Conservation (phyloP, 306 rosid genomes). For the Vigna radiata region DNA sequence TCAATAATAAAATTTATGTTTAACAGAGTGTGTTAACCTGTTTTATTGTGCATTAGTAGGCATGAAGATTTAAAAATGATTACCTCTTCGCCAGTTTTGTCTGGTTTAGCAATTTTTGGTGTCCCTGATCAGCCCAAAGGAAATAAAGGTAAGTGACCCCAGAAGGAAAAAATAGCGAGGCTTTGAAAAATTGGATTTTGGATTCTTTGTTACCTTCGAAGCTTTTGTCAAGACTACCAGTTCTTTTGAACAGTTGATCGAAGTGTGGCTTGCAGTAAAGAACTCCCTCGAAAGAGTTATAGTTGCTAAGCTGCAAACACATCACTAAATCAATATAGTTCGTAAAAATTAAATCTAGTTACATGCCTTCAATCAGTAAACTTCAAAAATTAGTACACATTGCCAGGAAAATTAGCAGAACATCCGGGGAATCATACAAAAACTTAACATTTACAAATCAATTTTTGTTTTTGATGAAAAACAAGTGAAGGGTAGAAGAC, state of each 20-base stretch:
- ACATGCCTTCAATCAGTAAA: slow-evolving; percentile 22
- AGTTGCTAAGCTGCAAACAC: slow-evolving; percentile 82
- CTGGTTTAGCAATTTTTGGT: slow-evolving; percentile 84
- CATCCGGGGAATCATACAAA: not conserved
- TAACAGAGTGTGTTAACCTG: not conserved
- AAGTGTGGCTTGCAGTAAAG: slow-evolving; percentile 91
- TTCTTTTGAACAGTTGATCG: slow-evolving; percentile 85
- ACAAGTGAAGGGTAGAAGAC: not conserved
- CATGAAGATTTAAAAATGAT: slow-evolving; percentile 13
- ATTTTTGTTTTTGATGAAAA: not conserved
- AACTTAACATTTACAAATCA: slow-evolving; percentile 15
- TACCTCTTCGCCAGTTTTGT: slow-evolving; percentile 75
- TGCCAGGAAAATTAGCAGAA: not conserved
- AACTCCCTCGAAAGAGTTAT: slow-evolving; percentile 93
- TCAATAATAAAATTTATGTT: not conserved
- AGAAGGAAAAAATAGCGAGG: not conserved
- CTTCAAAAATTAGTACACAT: not conserved
- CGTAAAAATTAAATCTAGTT: not conserved
- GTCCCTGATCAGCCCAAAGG: slow-evolving; percentile 63
- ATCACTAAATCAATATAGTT: slow-evolving; percentile 30
- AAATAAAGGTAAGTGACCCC: slow-evolving; percentile 17
- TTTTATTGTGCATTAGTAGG: not conserved
- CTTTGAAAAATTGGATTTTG: slow-evolving; percentile 5
- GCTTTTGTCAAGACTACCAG: slow-evolving; percentile 93
- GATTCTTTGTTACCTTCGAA: slow-evolving; percentile 69